Percentiles rank a stretch among this genome's conserved stretches.
Evolutionary conservation across 352 stramenopile genomes (phyloP).

Genomic region (Phytophthora hibernalis): DNA sequence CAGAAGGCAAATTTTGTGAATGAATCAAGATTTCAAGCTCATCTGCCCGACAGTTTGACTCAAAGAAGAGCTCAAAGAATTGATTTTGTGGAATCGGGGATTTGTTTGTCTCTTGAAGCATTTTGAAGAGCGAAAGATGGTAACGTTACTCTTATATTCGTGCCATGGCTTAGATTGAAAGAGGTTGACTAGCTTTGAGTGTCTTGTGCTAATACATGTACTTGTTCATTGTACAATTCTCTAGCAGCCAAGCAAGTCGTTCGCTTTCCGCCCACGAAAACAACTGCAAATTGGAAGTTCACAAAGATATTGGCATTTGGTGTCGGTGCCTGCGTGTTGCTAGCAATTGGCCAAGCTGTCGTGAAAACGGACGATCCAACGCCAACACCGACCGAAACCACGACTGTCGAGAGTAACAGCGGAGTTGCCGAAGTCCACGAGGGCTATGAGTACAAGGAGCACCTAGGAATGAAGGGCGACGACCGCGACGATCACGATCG

Average conservation of each 20-base stretch:
- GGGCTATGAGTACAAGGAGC: conserved; percentile 4
- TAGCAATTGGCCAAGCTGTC: not conserved
- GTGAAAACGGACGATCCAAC: conserved; percentile 4
- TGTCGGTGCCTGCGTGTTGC: not conserved
- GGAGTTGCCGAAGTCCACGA: not conserved
- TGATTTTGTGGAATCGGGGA: too few species aligned
- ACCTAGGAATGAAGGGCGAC: not conserved
- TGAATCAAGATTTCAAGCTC: not conserved
- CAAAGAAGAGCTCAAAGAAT: too few species aligned
- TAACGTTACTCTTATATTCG: too few species aligned
- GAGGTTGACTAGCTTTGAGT: not conserved
- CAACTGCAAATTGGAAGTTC: conserved; percentile 7
- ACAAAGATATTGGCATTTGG: not conserved
- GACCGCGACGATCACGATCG: not conserved
- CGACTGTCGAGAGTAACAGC: not conserved
- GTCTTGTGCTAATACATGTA: too few species aligned
- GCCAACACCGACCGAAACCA: conserved; percentile 2
- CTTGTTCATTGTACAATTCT: conserved; percentile 7
- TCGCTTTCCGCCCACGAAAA: not conserved
- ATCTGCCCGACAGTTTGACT: too few species aligned
- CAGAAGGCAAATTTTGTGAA: not conserved
- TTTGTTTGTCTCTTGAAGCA: too few species aligned
- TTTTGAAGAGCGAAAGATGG: too few species aligned
- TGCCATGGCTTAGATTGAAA: too few species aligned
- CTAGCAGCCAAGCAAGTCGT: conserved; percentile 4